A percentile compares a stretch with the other conserved stretches of the same genome.
phyloP scores from a whole-genome alignment of 1,284 basidiomycete species.

The Leccinum ponderosum region DNA sequence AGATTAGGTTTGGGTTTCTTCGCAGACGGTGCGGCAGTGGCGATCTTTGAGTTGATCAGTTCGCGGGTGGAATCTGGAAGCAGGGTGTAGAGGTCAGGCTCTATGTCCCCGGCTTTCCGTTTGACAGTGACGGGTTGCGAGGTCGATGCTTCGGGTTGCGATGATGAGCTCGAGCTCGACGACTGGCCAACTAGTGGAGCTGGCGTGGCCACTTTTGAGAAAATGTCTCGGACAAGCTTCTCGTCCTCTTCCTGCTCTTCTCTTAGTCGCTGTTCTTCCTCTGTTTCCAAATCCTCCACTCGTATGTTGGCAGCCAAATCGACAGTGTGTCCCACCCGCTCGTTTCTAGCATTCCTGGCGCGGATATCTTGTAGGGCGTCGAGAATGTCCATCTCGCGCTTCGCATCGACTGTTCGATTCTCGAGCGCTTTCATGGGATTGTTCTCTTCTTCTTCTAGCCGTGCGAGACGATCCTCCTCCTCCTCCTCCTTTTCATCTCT shows the following conservation, averaged over 20 bases:
- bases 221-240: constrained; percentile 81
- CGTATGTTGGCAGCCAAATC: constrained; percentile 61
- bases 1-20: constrained; percentile 68
- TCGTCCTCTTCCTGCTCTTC: constrained; percentile 91
- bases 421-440: constrained; percentile 98
- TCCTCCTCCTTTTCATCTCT: constrained; percentile 76
- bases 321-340: constrained; percentile 69
- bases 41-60: constrained; percentile 54
- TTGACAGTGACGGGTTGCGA: constrained; percentile 68
- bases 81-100: constrained; percentile 71
- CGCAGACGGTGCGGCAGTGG: constrained; percentile 38
- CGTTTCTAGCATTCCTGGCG: constrained; percentile 89
- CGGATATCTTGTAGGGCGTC: constrained; percentile 96
- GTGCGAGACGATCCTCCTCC: constrained; percentile 76
- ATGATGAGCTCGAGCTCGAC: constrained; percentile 20
- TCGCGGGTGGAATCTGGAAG: constrained; percentile 73
- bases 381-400: constrained; percentile 98
- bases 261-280: constrained; percentile 66
- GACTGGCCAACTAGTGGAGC: constrained; percentile 25
- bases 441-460: constrained; percentile 84
- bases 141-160: background rate
- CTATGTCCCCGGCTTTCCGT: constrained; percentile 71
- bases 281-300: constrained; percentile 65
- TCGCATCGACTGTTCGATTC: constrained; percentile 87
- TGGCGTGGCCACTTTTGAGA: constrained; percentile 68